phyloP scores from a whole-genome alignment of 208 protist species.

The Wallacemonas sp. region DNA sequence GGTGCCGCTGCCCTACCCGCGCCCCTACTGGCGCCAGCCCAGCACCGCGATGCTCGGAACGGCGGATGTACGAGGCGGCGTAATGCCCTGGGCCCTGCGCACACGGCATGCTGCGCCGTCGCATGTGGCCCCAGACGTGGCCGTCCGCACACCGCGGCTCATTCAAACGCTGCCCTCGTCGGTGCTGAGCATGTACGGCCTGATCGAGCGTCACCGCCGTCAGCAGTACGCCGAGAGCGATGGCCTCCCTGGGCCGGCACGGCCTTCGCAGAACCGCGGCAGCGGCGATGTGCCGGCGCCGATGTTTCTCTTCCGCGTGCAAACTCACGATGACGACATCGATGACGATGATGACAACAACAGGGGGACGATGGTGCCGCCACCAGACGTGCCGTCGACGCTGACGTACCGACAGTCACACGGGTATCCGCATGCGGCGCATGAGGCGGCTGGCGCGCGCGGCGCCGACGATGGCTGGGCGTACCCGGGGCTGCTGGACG shows the following conservation, averaged over 20 bases:
- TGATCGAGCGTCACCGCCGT: constrained; percentile 6
- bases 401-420: too few relatives aligned
- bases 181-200: background rate
- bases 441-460: too few relatives aligned
- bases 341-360: too few relatives aligned
- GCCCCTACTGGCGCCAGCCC: constrained; percentile 35
- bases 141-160: background rate
- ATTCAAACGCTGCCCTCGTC: background rate
- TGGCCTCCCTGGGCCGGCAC: background rate
- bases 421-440: too few relatives aligned
- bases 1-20: background rate
- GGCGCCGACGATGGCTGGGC: too few relatives aligned
- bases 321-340: too few relatives aligned
- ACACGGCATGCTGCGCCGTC: background rate
- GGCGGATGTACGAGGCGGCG: constrained; percentile 39
- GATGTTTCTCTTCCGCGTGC: too few relatives aligned
- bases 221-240: background rate
- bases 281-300: background rate
- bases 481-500: too few relatives aligned
- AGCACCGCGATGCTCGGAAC: constrained; percentile 48
- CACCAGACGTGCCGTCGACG: too few relatives aligned
- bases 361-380: too few relatives aligned
- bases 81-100: constrained; percentile 34
- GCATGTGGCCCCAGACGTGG: background rate
- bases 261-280: background rate